These are phyloP conservation scores for Amanita rimosa DNA, from an alignment of 768 basidiomycete species.

Conservation along the genomic window DNA sequence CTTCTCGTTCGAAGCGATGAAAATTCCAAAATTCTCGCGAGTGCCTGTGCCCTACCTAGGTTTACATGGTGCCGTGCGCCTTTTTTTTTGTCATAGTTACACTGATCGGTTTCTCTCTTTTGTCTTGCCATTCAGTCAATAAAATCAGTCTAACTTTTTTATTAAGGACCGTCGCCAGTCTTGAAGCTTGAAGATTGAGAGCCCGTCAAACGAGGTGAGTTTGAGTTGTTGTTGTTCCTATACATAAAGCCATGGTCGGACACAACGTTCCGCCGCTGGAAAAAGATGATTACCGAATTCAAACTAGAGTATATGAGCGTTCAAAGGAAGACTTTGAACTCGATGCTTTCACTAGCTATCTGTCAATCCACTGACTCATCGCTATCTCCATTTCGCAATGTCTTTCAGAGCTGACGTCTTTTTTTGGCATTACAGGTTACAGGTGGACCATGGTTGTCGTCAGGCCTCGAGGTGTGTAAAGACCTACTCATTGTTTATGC, in stretches of 20 bases:
- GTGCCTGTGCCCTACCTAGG: constrained; percentile 43
- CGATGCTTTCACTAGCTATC: constrained; percentile 60
- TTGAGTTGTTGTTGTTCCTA: constrained; percentile 5
- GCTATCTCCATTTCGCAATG: neutral
- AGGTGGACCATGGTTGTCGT: neutral
- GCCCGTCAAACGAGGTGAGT: too few relatives aligned
- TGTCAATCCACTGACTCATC: constrained; percentile 45
- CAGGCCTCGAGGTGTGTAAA: constrained; percentile 24
- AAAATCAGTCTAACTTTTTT: neutral
- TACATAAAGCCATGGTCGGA: neutral
- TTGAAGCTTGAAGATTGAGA: too few relatives aligned
- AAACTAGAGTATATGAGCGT: constrained; percentile 94
- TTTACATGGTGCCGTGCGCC: constrained; percentile 36
- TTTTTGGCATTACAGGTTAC: too few relatives aligned
- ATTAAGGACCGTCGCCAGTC: neutral
- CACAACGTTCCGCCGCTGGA: neutral
- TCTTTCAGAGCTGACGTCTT: neutral
- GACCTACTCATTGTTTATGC: constrained; percentile 9
- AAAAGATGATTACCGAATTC: constrained; percentile 55
- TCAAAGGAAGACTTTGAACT: constrained; percentile 20
- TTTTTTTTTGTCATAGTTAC: constrained; percentile 82
- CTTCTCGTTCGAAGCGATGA: constrained; percentile 44
- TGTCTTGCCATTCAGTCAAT: neutral
- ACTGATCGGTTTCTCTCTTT: constrained; percentile 48
- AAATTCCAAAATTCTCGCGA: constrained; percentile 28